phyloP scores from a whole-genome alignment of 495 filamentous ascomycete genomes.

The Penicillium arizonense region DNA sequence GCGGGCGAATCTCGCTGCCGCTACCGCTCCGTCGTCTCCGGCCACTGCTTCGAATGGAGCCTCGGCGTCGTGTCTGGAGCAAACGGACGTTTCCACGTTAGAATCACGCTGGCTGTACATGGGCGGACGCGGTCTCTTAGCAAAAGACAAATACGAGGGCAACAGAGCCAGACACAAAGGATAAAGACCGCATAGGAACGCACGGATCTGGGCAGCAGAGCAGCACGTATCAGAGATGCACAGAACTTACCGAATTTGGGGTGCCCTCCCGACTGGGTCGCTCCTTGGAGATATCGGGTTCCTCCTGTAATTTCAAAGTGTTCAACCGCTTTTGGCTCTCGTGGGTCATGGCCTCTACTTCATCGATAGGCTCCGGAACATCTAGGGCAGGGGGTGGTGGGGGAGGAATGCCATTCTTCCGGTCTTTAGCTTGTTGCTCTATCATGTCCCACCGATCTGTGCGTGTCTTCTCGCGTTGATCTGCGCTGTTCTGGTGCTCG shows the following conservation, averaged over 20 bases:
- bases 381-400: slow-evolving; percentile 39
- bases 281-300: slow-evolving; percentile 45
- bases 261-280: slow-evolving; percentile 44
- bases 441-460: slow-evolving; percentile 85
- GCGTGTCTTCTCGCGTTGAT: slow-evolving; percentile 71
- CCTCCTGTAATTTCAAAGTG: slow-evolving; percentile 80
- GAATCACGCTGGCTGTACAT: slow-evolving; percentile 50
- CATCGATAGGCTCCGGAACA: slow-evolving; percentile 59
- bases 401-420: slow-evolving; percentile 53
- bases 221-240: slow-evolving; percentile 25
- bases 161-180: slow-evolving; percentile 8
- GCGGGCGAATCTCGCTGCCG: slow-evolving; percentile 44
- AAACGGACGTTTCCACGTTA: slow-evolving; percentile 51
- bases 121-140: slow-evolving; percentile 40
- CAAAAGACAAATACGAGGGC: slow-evolving; percentile 34
- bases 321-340: slow-evolving; percentile 84
- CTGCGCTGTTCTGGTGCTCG: slow-evolving; percentile 89
- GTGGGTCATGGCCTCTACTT: slow-evolving; percentile 71
- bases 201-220: slow-evolving; percentile 17
- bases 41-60: slow-evolving; percentile 36
- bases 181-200: slow-evolving; percentile 13
- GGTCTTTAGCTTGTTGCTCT: slow-evolving; percentile 70
- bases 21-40: slow-evolving; percentile 47
- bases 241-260: slow-evolving; percentile 42
- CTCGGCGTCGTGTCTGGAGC: slow-evolving; percentile 51